Percentiles rank a stretch among this genome's conserved stretches.
Conservation (phyloP, 768 basidiomycete genomes). For the Leccinum variicolor region DNA sequence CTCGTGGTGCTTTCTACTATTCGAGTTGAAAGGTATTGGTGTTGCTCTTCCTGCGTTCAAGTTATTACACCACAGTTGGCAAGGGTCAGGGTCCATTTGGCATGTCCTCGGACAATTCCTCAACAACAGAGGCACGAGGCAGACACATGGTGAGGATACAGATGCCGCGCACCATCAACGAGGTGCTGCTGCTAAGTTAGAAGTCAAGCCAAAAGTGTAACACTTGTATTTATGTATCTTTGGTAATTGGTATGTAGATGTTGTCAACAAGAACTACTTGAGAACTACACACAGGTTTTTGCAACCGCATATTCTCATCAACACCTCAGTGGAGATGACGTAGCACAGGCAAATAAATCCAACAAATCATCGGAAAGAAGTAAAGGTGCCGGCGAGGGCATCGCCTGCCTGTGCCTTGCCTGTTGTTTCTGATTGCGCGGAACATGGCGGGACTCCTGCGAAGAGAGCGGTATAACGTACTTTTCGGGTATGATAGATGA, state of each 20-base stretch:
- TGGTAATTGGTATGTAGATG: background rate
- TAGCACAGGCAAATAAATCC: constrained; percentile 43
- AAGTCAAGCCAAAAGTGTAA: background rate
- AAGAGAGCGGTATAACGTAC: constrained; percentile 4
- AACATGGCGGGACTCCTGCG: constrained; percentile 3
- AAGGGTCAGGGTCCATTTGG: background rate
- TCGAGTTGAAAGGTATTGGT: background rate
- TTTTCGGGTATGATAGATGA: constrained; percentile 17
- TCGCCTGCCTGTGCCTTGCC: background rate
- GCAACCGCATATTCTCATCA: constrained; percentile 5
- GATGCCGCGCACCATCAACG: background rate
- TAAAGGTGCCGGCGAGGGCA: background rate
- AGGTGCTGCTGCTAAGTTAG: background rate
- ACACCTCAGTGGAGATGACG: constrained; percentile 27
- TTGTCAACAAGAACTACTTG: no score
- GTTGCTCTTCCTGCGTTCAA: constrained; percentile 1
- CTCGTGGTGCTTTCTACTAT: background rate
- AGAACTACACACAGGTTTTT: constrained; percentile 1
- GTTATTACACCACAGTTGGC: background rate
- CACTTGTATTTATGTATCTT: background rate
- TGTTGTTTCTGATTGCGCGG: constrained; percentile 10
- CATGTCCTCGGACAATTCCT: background rate
- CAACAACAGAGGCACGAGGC: constrained; percentile 17
- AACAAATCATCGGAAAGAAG: constrained; percentile 46
- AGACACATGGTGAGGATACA: constrained; percentile 12